Percentiles rank a stretch among this genome's conserved stretches.
These are phyloP conservation scores for Alloteropsis semialata DNA, from an alignment of 176 grass and related monocot genomes.

Conservation along the genomic window DNA sequence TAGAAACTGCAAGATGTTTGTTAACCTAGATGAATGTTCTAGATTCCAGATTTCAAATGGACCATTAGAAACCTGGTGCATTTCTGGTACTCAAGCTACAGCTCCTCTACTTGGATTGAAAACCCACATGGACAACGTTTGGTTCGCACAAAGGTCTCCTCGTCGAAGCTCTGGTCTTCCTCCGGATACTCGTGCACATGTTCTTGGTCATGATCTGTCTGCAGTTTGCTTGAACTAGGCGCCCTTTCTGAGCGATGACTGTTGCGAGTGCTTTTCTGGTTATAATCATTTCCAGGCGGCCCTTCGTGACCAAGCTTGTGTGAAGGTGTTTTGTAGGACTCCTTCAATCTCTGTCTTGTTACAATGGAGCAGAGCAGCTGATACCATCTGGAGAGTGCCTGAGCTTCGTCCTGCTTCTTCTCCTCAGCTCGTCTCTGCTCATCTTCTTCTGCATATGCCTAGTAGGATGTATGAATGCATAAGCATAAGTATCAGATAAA, in stretches of 20 bases:
- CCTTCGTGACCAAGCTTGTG: neutral
- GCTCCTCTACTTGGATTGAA: slow-evolving; percentile 82
- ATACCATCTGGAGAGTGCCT: slow-evolving; percentile 88
- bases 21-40: neutral
- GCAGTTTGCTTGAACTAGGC: neutral
- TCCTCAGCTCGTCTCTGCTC: slow-evolving; percentile 54
- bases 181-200: slow-evolving; percentile 76
- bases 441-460: slow-evolving; percentile 83
- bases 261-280: neutral
- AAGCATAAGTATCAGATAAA: neutral
- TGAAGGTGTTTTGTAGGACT: slow-evolving; percentile 49
- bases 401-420: slow-evolving; percentile 59
- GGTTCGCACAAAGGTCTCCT: slow-evolving; percentile 54
- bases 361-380: slow-evolving; percentile 79
- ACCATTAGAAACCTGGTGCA: neutral
- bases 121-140: slow-evolving; percentile 86
- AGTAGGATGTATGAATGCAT: neutral
- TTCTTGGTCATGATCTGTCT: slow-evolving; percentile 43
- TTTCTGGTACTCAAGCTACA: slow-evolving; percentile 39
- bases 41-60: neutral
- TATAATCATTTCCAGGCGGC: neutral
- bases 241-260: neutral
- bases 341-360: slow-evolving; percentile 76
- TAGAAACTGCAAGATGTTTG: neutral
- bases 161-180: slow-evolving; percentile 74